Evolutionary conservation across 1,284 basidiomycete species (phyloP).

Genomic region (Clitocybe nebularis): DNA sequence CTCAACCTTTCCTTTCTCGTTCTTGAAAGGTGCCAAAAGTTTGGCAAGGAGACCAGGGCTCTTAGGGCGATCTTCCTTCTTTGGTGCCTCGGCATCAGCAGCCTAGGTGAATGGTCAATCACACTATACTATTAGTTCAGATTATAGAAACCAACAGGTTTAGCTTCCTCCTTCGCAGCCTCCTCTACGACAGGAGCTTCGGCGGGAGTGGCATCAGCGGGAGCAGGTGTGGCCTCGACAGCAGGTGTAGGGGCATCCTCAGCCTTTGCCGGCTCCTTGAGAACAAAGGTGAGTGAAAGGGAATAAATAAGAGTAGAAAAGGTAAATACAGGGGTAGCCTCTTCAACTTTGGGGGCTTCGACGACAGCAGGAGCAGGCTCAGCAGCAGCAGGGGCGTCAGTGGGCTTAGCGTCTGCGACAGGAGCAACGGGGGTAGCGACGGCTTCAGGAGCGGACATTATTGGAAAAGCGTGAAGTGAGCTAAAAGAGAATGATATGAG

Average conservation of each 20-base stretch:
- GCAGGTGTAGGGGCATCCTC: constrained; percentile 25
- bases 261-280: constrained; percentile 45
- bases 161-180: constrained; percentile 53
- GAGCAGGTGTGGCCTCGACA: constrained; percentile 23
- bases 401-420: constrained; percentile 52
- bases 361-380: constrained; percentile 33
- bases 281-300: constrained; percentile 3
- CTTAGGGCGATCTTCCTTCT: constrained; percentile 75
- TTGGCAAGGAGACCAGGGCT: constrained; percentile 71
- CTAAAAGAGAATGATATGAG: constrained; percentile 26
- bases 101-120: constrained; percentile 21
- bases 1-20: constrained; percentile 61
- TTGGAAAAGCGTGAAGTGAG: constrained; percentile 53
- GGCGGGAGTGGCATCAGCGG: constrained; percentile 32
- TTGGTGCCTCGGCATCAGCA: constrained; percentile 40
- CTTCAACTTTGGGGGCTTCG: constrained; percentile 40
- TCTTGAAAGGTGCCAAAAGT: constrained; percentile 72
- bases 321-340: constrained; percentile 32
- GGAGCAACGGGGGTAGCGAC: constrained; percentile 35
- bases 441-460: constrained; percentile 77
- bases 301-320: constrained; percentile 11
- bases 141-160: constrained; percentile 46
- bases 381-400: constrained; percentile 37
- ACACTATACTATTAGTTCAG: constrained; percentile 10
- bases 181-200: constrained; percentile 39